Evolutionary conservation across 2,329 filamentous ascomycete genomes (phyloP).

Genomic region (Periconia sp.): DNA sequence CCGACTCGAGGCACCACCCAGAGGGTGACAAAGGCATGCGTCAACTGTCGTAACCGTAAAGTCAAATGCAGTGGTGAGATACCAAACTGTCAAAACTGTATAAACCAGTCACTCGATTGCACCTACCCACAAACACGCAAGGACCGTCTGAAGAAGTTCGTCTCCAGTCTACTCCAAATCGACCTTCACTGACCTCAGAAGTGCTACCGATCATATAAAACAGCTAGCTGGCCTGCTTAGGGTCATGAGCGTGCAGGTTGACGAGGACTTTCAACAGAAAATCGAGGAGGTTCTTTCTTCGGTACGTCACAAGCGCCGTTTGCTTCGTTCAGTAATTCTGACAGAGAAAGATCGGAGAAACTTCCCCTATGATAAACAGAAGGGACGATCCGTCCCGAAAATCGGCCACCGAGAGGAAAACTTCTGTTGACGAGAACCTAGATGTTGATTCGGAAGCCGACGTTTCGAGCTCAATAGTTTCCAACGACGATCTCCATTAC

Average conservation of each 20-base stretch:
- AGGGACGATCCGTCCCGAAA: background rate
- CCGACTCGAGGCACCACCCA: background rate
- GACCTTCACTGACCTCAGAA: background rate
- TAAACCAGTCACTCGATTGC: background rate
- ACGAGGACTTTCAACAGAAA: background rate
- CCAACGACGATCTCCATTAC: conserved; percentile 10
- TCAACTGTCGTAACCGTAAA: background rate
- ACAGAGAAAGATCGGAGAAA: background rate
- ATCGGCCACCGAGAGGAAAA: background rate
- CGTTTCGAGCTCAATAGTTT: background rate
- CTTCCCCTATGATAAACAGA: background rate
- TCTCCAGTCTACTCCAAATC: background rate
- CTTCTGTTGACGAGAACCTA: background rate
- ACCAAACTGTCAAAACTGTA: conserved; percentile 1
- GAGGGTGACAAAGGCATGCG: background rate
- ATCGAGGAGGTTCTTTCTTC: background rate
- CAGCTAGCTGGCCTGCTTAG: background rate
- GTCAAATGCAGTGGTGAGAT: conserved; percentile 3
- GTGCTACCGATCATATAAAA: background rate
- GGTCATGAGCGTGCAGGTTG: background rate
- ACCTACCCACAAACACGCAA: background rate
- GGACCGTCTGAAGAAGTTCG: background rate
- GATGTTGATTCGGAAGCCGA: background rate
- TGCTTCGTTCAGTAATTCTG: background rate
- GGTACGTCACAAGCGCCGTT: background rate